Evolutionary conservation across 208 protist genomes (phyloP).

Genomic region (Acanthamoeba culbertsoni): DNA sequence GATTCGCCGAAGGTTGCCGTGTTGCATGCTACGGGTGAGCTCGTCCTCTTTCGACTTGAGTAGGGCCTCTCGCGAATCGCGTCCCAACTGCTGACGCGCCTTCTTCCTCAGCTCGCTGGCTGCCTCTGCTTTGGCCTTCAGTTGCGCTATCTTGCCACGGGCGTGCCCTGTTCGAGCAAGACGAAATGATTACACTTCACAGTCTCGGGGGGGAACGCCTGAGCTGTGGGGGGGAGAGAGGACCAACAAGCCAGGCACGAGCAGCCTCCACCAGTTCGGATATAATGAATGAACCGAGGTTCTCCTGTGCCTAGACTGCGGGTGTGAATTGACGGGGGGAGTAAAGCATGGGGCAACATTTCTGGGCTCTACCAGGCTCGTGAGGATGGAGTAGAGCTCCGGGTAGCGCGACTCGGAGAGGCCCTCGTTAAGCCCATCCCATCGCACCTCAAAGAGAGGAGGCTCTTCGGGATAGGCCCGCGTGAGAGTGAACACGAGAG

Average conservation of each 20-base stretch:
- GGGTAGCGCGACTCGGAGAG: neutral
- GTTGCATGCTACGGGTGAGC: neutral
- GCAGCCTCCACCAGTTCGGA: neutral
- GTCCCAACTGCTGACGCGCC: neutral
- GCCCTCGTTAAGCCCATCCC: neutral
- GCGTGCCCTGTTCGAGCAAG: neutral
- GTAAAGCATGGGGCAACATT: neutral
- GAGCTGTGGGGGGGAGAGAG: no score
- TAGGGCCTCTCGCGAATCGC: neutral
- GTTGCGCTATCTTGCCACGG: neutral
- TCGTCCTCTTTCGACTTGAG: conserved; percentile 9
- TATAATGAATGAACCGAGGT: neutral
- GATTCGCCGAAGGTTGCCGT: neutral
- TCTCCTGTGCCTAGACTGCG: neutral
- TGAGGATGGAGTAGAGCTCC: neutral
- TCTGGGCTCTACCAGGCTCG: neutral
- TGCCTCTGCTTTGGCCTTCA: neutral
- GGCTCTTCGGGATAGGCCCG: neutral
- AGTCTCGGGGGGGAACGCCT: no score
- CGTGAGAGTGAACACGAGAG: neutral
- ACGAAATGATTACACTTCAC: no score
- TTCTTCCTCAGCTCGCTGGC: neutral
- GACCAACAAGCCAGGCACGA: neutral
- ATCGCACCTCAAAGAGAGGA: neutral
- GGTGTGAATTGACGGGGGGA: neutral